Conservation (phyloP, 306 rosid species). For the Alnus rubra region DNA sequence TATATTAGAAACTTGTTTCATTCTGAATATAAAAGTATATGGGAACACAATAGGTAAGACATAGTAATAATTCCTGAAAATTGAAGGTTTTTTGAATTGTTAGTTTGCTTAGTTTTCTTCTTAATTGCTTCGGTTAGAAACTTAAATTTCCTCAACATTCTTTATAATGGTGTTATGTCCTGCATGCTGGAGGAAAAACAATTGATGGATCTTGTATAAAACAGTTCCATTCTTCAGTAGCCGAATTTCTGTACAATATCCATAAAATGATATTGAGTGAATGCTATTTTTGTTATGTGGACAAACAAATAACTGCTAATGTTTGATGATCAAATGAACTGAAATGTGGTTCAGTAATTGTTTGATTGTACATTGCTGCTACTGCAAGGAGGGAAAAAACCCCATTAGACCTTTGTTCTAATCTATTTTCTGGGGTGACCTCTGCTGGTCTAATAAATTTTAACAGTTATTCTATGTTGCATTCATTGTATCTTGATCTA, state of each 20-base stretch:
- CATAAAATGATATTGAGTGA: background rate
- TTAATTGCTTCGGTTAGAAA: background rate
- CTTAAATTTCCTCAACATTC: slow-evolving; percentile 1
- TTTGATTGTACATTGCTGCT: background rate
- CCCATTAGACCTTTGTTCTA: background rate
- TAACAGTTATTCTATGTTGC: background rate
- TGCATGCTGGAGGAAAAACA: background rate
- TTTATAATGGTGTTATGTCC: background rate
- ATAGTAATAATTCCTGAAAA: background rate
- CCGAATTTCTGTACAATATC: background rate
- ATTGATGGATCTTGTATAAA: background rate
- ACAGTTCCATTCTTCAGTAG: background rate
- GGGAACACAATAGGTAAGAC: background rate
- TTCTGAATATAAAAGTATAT: background rate
- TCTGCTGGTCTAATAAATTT: background rate
- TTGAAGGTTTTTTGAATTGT: background rate
- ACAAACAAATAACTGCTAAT: background rate
- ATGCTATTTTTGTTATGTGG: background rate
- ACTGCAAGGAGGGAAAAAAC: background rate
- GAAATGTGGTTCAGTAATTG: background rate
- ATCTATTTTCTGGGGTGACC: background rate
- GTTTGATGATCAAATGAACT: background rate
- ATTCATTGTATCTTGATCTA: background rate
- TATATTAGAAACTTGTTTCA: background rate
- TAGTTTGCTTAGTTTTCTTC: background rate